Percentiles rank a stretch among this genome's conserved stretches.
Evolutionary conservation across 257 asterid genomes (phyloP).

Genomic region (Nicotiana noctiflora): DNA sequence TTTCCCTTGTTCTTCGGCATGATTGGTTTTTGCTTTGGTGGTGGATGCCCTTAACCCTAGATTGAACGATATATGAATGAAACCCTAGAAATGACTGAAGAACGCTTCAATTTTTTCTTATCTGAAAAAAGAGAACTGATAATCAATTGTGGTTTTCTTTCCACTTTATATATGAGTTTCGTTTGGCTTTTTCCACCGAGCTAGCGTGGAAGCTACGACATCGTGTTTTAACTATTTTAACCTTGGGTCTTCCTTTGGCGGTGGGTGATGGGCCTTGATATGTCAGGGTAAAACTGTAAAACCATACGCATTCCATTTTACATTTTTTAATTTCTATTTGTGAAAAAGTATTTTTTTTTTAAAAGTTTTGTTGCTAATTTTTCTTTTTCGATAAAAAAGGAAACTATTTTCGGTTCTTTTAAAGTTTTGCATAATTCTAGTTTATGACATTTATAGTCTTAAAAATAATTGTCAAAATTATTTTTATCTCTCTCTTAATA

Average conservation of each 20-base stretch:
- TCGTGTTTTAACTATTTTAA: neutral
- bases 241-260: neutral
- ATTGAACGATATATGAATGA: neutral
- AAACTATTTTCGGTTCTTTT: no score
- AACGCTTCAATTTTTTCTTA: neutral
- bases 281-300: neutral
- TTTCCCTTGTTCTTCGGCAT: constrained; percentile 34
- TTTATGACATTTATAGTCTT: no score
- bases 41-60: neutral
- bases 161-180: neutral
- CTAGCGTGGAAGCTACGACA: neutral
- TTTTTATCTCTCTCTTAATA: no score
- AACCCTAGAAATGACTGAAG: neutral
- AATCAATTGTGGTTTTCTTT: neutral
- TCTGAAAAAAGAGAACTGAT: neutral
- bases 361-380: no score
- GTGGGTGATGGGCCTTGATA: no score
- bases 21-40: neutral
- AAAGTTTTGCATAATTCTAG: no score
- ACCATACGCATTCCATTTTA: neutral
- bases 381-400: no score
- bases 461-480: no score
- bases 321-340: neutral
- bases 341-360: no score
- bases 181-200: neutral